A percentile compares a stretch with the other conserved stretches of the same genome.
Conservation (phyloP, 805 yeast genomes). For the Komagataella kurtzmanii region DNA sequence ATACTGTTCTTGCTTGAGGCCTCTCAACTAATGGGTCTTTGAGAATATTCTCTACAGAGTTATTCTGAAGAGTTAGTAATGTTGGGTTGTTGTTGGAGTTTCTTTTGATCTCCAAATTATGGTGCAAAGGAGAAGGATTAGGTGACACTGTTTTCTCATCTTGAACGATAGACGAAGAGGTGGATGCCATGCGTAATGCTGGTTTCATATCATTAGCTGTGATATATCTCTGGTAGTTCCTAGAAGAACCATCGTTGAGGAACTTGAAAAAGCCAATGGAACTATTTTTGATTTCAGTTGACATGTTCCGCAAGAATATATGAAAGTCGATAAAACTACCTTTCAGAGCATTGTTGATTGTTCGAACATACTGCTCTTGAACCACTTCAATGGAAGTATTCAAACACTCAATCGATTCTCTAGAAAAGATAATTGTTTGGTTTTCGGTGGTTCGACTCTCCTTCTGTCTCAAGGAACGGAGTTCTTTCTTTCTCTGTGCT, state of each 20-base stretch:
- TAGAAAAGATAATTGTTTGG: slow-evolving; percentile 25
- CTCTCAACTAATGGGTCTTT: neutral
- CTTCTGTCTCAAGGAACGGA: slow-evolving; percentile 23
- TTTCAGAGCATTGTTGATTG: slow-evolving; percentile 30
- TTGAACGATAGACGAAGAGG: neutral
- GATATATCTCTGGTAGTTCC: neutral
- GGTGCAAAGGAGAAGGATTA: neutral
- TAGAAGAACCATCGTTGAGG: slow-evolving; percentile 6
- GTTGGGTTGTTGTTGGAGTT: slow-evolving; percentile 6
- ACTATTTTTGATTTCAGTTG: slow-evolving; percentile 12
- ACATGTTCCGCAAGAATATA: slow-evolving; percentile 15
- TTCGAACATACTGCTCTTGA: slow-evolving; percentile 33
- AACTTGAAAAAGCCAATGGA: slow-evolving; percentile 12
- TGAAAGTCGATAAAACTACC: slow-evolving; percentile 32
- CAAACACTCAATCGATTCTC: slow-evolving; percentile 39
- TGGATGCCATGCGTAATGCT: neutral
- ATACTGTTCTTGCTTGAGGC: neutral
- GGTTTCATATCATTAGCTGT: neutral
- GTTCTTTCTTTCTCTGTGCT: slow-evolving; percentile 21
- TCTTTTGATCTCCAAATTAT: slow-evolving; percentile 8
- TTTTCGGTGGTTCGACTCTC: slow-evolving; percentile 34
- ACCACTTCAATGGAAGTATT: slow-evolving; percentile 36
- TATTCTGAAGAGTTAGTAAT: slow-evolving; percentile 3
- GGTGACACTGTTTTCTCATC: neutral
- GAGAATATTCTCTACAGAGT: neutral